Conservation (phyloP, 2,329 filamentous ascomycete genomes). For the Alternaria ventricosa region DNA sequence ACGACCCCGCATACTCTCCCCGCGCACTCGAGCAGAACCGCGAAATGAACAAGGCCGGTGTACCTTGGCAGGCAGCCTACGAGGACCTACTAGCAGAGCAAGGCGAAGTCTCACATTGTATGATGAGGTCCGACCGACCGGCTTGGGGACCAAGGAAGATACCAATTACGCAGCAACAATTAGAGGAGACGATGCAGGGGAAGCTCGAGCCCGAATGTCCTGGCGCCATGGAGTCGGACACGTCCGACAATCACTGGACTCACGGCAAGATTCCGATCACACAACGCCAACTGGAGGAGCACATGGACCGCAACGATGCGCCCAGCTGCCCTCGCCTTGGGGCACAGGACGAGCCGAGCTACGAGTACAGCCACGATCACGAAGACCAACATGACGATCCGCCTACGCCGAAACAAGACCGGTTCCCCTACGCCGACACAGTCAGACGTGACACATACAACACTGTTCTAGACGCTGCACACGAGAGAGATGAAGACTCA, state of each 20-base stretch:
- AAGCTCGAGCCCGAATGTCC: not conserved
- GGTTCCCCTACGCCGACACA: conserved; percentile 2
- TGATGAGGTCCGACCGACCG: conserved; percentile 1
- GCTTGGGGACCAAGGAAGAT: conserved; percentile 12
- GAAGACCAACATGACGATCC: conserved; percentile 45
- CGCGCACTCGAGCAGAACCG: conserved; percentile 59
- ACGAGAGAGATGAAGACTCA: conserved; percentile 1
- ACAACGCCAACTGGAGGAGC: conserved; percentile 10
- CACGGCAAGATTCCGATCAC: conserved; percentile 5
- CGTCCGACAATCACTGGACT: not conserved
- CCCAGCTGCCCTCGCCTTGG: not conserved
- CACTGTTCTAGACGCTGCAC: not conserved
- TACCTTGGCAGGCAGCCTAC: conserved; percentile 64
- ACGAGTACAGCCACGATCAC: conserved; percentile 43
- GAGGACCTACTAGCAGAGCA: conserved; percentile 61
- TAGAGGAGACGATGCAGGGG: not conserved
- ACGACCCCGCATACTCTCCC: conserved; percentile 57
- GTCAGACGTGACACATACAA: not conserved
- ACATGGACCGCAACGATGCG: not conserved
- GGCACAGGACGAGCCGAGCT: conserved; percentile 39
- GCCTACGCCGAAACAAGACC: conserved; percentile 33
- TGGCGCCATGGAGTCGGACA: conserved; percentile 10
- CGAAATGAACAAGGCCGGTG: conserved; percentile 42
- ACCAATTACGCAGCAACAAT: not conserved
- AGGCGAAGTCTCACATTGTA: conserved; percentile 9